A percentile compares a stretch with the other conserved stretches of the same genome.
phyloP scores from a whole-genome alignment of 2,329 filamentous ascomycete species.

The Colletotrichum cereale region DNA sequence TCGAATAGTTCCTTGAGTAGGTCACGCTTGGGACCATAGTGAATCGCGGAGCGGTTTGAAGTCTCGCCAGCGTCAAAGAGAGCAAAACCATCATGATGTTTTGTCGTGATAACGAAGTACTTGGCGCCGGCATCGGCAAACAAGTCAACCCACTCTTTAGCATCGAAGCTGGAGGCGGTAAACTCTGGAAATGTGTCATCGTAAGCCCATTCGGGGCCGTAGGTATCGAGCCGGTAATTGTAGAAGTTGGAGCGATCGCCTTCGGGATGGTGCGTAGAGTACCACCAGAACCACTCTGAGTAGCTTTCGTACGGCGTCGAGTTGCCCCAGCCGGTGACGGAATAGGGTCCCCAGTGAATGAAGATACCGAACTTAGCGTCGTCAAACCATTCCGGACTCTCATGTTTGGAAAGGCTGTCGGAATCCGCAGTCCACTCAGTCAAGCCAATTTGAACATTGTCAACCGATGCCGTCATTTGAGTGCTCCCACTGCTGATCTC shows the following conservation, averaged over 20 bases:
- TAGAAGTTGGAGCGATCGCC: conserved; percentile 48
- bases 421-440: conserved; percentile 51
- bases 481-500: conserved; percentile 40
- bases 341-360: conserved; percentile 70
- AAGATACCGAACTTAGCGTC: conserved; percentile 71
- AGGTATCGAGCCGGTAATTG: conserved; percentile 63
- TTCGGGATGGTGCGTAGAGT: conserved; percentile 43
- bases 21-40: conserved; percentile 51
- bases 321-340: conserved; percentile 68
- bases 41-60: conserved; percentile 55
- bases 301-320: conserved; percentile 55
- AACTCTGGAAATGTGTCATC: conserved; percentile 69
- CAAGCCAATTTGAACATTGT: conserved; percentile 50
- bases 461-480: conserved; percentile 40
- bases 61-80: conserved; percentile 56
- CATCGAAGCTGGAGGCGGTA: conserved; percentile 61
- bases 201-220: conserved; percentile 64
- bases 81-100: conserved; percentile 63
- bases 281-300: conserved; percentile 65
- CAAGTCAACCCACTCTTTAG: conserved; percentile 66
- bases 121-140: conserved; percentile 64
- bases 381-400: conserved; percentile 66
- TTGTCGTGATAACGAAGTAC: conserved; percentile 61
- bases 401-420: conserved; percentile 53
- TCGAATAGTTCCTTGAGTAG: conserved; percentile 56